phyloP scores from a whole-genome alignment of 768 basidiomycete genomes.

The Mycena haematopus region DNA sequence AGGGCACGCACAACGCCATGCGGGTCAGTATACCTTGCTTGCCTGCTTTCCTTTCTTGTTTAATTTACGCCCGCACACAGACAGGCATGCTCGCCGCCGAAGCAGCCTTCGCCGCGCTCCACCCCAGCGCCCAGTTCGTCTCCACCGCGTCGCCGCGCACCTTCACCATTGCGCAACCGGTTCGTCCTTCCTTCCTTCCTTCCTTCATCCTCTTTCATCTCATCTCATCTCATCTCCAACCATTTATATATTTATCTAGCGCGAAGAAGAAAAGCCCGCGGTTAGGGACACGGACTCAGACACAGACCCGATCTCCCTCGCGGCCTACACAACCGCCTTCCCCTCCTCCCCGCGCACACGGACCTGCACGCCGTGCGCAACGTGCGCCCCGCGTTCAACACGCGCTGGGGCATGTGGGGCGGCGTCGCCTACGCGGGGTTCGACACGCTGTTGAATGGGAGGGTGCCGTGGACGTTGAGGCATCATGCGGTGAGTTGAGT shows the following conservation, averaged over 20 bases:
- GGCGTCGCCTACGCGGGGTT: conserved; percentile 90
- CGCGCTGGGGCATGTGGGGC: conserved; percentile 80
- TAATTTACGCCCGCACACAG: too few species aligned
- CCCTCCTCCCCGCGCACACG: conserved; percentile 83
- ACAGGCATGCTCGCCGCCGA: conserved; percentile 97
- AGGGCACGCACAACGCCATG: conserved; percentile 99
- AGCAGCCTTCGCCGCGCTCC: conserved; percentile 73
- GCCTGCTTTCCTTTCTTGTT: too few species aligned
- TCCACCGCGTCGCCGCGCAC: conserved; percentile 15
- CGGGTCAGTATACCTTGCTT: conserved; percentile 37
- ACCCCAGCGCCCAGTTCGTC: conserved; percentile 30
- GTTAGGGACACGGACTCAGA: too few species aligned
- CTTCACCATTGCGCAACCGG: conserved; percentile 5
- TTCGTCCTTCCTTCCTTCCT: not conserved
- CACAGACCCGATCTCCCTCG: conserved; percentile 50
- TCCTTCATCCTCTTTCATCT: too few species aligned
- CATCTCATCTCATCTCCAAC: too few species aligned
- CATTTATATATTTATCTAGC: too few species aligned
- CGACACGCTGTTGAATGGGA: conserved; percentile 84
- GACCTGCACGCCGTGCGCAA: conserved; percentile 93
- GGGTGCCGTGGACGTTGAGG: conserved; percentile 91
- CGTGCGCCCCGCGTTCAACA: conserved; percentile 87
- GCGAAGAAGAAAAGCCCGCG: too few species aligned
- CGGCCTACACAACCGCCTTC: conserved; percentile 68
- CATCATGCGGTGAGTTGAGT: conserved; percentile 43